Conservation (phyloP, 2,329 filamentous ascomycete species). For the Hypocreales sp. region DNA sequence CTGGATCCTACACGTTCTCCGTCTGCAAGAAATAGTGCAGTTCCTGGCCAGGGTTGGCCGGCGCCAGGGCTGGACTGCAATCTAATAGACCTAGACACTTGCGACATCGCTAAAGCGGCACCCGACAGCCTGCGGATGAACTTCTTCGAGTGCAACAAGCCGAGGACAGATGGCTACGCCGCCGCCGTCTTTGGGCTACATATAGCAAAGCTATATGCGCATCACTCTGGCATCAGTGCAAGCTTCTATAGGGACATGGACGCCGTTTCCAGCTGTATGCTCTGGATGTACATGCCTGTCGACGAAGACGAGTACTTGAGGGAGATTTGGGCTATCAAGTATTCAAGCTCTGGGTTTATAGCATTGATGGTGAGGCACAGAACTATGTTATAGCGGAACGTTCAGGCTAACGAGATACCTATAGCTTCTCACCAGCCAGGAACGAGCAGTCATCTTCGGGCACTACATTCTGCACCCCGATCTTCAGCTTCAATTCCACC, state of each 20-base stretch:
- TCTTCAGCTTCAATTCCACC: not conserved
- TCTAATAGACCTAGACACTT: slow-evolving; percentile 1
- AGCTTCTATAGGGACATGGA: slow-evolving; percentile 1
- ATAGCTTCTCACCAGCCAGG: slow-evolving; percentile 1
- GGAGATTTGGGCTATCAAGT: slow-evolving; percentile 3
- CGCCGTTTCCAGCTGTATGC: not conserved
- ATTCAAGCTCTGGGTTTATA: slow-evolving; percentile 1
- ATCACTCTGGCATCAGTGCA: not conserved
- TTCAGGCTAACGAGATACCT: not conserved
- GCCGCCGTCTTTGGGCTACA: not conserved
- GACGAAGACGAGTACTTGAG: slow-evolving; percentile 4
- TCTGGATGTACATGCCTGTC: slow-evolving; percentile 6
- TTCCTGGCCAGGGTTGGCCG: slow-evolving; percentile 1
- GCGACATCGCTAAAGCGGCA: not conserved
- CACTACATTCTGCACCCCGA: slow-evolving; percentile 1
- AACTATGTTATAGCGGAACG: not conserved
- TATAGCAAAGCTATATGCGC: slow-evolving; percentile 1
- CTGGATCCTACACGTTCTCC: not conserved
- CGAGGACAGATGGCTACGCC: not conserved
- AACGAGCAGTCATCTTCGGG: slow-evolving; percentile 1
- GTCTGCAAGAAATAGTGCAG: too few relatives aligned
- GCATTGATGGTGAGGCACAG: slow-evolving; percentile 1
- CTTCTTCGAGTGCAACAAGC: slow-evolving; percentile 1
- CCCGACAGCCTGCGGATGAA: slow-evolving; percentile 1
- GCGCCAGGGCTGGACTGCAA: slow-evolving; percentile 1